These are phyloP conservation scores for Cyberlindnera bimundalis DNA, from an alignment of 805 yeast species.

Conservation along the genomic window DNA sequence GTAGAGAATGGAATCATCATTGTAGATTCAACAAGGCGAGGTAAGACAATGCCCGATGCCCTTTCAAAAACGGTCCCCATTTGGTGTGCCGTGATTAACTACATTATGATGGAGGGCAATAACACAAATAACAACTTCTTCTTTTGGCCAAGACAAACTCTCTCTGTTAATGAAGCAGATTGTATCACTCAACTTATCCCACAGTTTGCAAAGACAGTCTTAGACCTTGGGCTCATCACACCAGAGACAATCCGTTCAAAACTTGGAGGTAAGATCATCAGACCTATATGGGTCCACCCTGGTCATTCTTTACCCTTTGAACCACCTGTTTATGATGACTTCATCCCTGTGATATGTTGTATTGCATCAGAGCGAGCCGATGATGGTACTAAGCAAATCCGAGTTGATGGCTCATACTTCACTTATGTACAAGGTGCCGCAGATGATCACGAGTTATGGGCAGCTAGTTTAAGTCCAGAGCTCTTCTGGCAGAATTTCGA, in stretches of 20 bases:
- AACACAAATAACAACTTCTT: constrained; percentile 34
- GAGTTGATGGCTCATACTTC: constrained; percentile 34
- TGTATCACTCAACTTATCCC: constrained; percentile 49
- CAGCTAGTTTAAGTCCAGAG: constrained; percentile 48
- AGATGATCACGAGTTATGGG: constrained; percentile 92
- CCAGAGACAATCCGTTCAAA: constrained; percentile 29
- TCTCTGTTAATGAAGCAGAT: constrained; percentile 53
- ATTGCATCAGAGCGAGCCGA: constrained; percentile 62
- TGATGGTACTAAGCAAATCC: constrained; percentile 48
- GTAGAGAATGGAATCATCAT: constrained; percentile 48
- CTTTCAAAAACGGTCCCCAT: constrained; percentile 84
- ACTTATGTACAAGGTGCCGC: constrained; percentile 90
- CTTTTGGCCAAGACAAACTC: constrained; percentile 47
- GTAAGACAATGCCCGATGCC: constrained; percentile 84
- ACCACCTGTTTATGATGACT: constrained; percentile 28
- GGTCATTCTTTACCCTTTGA: constrained; percentile 37
- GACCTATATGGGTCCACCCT: constrained; percentile 73
- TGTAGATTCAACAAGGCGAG: constrained; percentile 83
- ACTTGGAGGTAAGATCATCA: constrained; percentile 45
- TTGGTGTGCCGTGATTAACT: constrained; percentile 82
- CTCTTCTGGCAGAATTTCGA: constrained; percentile 52
- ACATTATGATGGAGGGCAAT: constrained; percentile 33
- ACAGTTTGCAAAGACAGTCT: constrained; percentile 42
- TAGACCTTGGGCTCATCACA: constrained; percentile 38
- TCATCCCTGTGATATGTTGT: constrained; percentile 46